A percentile compares a stretch with the other conserved stretches of the same genome.
Evolutionary conservation across 345 rosid species (phyloP).

Genomic region (Noccaea bulbosa): DNA sequence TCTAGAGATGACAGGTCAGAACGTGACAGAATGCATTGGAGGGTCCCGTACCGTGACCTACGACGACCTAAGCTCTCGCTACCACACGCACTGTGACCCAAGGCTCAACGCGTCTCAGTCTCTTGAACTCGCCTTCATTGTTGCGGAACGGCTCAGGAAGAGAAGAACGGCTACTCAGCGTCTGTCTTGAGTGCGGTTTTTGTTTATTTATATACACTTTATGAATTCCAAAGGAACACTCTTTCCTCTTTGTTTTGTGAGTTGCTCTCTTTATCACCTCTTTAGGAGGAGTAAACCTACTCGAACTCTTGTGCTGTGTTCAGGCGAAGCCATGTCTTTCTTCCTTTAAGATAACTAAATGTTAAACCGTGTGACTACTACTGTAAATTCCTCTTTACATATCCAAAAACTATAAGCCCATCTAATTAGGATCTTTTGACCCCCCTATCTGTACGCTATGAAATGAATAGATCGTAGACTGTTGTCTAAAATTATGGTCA

Average conservation of each 20-base stretch:
- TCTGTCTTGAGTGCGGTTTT: conserved; percentile 22
- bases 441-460: accelerated
- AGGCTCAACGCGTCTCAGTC: conserved; percentile 69
- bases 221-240: conserved; percentile 3
- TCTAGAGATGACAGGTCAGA: conserved; percentile 72
- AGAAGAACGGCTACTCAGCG: conserved; percentile 50
- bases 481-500: background rate
- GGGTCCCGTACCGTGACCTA: conserved; percentile 64
- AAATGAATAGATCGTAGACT: background rate
- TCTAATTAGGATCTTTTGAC: background rate
- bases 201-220: conserved; percentile 18
- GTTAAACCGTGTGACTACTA: conserved; percentile 29
- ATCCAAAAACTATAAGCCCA: background rate
- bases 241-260: conserved; percentile 28
- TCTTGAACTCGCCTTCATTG: conserved; percentile 62
- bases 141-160: conserved; percentile 65
- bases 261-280: conserved; percentile 26
- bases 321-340: conserved; percentile 24
- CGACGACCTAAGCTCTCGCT: conserved; percentile 61
- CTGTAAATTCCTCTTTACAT: background rate
- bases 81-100: conserved; percentile 71
- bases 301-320: background rate
- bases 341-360: conserved; percentile 23
- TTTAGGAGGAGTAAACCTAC: conserved; percentile 28
- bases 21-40: conserved; percentile 70